A percentile compares a stretch with the other conserved stretches of the same genome.
Evolutionary conservation across 306 rosid species (phyloP).

Genomic region (Malus sylvestris): DNA sequence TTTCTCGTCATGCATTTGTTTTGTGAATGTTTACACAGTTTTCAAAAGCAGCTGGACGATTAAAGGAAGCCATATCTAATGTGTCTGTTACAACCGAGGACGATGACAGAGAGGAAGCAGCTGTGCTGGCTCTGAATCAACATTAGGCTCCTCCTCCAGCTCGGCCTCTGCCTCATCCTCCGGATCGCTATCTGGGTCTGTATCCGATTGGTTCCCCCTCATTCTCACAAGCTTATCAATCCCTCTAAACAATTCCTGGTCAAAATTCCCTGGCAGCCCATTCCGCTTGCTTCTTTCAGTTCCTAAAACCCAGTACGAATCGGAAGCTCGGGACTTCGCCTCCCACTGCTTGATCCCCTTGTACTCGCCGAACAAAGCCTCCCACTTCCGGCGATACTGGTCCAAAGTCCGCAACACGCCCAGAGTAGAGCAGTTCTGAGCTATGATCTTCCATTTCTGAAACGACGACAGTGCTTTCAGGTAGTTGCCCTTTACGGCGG

Average conservation of each 20-base stretch:
- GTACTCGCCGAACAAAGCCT: constrained; percentile 27
- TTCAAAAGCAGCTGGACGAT: too few species aligned
- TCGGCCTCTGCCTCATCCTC: constrained; percentile 20
- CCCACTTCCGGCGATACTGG: constrained; percentile 77
- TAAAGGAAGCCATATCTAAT: too few species aligned
- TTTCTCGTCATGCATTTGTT: too few species aligned
- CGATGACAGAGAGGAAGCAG: too few species aligned
- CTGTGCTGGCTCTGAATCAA: constrained; percentile 31
- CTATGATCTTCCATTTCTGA: constrained; percentile 53
- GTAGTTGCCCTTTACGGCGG: constrained; percentile 75
- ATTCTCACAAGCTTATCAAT: constrained; percentile 29
- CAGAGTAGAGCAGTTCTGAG: constrained; percentile 48
- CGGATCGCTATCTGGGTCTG: constrained; percentile 45
- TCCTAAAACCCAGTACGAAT: constrained; percentile 28
- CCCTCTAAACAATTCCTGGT: constrained; percentile 44
- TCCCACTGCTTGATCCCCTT: constrained; percentile 21
- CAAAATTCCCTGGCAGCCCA: constrained; percentile 47
- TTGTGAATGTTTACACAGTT: too few species aligned
- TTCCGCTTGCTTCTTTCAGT: constrained; percentile 21
- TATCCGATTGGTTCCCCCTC: constrained; percentile 34
- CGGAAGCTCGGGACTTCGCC: background rate
- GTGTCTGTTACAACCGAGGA: too few species aligned
- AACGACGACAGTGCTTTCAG: constrained; percentile 32
- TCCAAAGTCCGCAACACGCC: constrained; percentile 42
- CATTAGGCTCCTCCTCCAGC: constrained; percentile 27